Percentiles rank a stretch among this genome's conserved stretches.
Conservation (phyloP, 768 basidiomycete genomes). For the Ephemerocybe angulata region DNA sequence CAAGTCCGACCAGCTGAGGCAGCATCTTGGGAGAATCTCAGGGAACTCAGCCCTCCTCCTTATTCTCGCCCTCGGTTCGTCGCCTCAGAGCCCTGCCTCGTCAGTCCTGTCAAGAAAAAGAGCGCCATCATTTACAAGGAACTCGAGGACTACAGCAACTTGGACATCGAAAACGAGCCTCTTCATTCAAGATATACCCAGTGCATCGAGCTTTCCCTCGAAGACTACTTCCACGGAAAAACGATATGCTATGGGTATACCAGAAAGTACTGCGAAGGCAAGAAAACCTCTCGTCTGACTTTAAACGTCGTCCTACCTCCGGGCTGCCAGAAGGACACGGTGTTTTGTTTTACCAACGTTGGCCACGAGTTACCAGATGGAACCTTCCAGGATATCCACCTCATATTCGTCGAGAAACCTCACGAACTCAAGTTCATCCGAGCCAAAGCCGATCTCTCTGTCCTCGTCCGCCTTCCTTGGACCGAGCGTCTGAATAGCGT, state of each 20-base stretch:
- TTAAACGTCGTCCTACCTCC: background rate
- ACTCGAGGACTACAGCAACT: background rate
- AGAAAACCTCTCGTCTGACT: background rate
- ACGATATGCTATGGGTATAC: background rate
- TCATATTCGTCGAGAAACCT: constrained; percentile 1
- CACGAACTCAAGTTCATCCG: background rate
- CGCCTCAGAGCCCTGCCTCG: background rate
- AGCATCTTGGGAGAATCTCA: background rate
- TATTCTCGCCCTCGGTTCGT: background rate
- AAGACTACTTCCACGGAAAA: constrained; percentile 6
- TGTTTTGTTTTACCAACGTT: background rate
- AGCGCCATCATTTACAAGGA: background rate
- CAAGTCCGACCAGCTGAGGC: background rate
- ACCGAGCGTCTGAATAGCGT: constrained; percentile 1
- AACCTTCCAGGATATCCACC: constrained; percentile 3
- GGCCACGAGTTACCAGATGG: constrained; percentile 4
- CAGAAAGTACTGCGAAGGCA: background rate
- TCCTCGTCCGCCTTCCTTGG: constrained; percentile 2
- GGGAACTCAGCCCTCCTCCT: background rate
- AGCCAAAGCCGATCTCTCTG: background rate
- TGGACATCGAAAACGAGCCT: background rate
- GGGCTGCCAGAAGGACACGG: background rate
- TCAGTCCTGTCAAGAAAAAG: background rate
- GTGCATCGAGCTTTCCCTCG: background rate
- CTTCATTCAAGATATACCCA: background rate